Conservation (phyloP, 1,284 basidiomycete species). For the Irpex lacteus region DNA sequence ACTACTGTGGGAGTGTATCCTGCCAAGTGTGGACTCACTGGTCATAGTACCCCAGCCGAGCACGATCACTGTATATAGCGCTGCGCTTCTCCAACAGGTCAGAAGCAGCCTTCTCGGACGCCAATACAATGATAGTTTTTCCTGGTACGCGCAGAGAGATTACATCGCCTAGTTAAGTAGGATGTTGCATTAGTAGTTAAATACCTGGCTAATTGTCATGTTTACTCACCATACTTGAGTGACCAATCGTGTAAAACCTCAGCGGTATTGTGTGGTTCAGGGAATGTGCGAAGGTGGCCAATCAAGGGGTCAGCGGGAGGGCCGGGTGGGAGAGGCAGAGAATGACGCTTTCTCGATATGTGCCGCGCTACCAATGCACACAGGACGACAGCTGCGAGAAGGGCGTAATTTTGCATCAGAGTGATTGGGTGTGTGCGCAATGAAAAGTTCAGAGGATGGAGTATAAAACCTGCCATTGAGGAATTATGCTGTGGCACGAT, state of each 20-base stretch:
- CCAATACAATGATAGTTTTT: slow-evolving; percentile 6
- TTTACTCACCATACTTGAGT: not conserved
- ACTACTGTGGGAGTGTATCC: too few relatives aligned
- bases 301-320: not conserved
- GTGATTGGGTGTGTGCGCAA: too few relatives aligned
- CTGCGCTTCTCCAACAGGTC: slow-evolving; percentile 22
- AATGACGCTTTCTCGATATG: not conserved
- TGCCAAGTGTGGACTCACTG: too few relatives aligned
- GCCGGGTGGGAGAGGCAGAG: not conserved
- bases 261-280: not conserved
- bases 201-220: too few relatives aligned
- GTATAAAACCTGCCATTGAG: too few relatives aligned
- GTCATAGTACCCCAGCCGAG: not conserved
- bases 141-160: not conserved
- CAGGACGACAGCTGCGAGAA: not conserved
- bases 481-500: too few relatives aligned
- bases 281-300: not conserved
- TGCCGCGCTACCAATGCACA: not conserved
- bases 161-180: not conserved
- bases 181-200: not conserved
- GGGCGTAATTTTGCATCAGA: not conserved
- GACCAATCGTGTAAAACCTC: not conserved
- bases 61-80: slow-evolving; percentile 8
- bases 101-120: slow-evolving; percentile 1
- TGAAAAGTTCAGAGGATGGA: too few relatives aligned